Conservation (phyloP, 495 filamentous ascomycete species). For the Podospora anserina region DNA sequence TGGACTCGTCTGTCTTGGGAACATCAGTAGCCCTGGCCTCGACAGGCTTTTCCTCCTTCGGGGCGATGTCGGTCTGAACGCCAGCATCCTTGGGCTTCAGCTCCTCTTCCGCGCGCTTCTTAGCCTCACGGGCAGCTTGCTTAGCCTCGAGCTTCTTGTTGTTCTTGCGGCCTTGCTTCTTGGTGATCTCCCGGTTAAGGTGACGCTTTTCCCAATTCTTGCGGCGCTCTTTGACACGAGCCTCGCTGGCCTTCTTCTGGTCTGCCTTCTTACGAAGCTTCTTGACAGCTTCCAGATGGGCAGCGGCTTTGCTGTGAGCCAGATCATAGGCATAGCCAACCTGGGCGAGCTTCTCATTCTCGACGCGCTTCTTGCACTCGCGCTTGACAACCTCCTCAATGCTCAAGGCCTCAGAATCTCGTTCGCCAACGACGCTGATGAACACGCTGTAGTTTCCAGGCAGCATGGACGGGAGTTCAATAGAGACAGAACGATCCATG, state of each 20-base stretch:
- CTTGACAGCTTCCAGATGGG: constrained; percentile 60
- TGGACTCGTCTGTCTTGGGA: constrained; percentile 8
- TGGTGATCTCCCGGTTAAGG: constrained; percentile 42
- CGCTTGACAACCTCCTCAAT: constrained; percentile 71
- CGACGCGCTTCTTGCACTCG: constrained; percentile 59
- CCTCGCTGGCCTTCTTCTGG: constrained; percentile 48
- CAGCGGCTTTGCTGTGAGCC: constrained; percentile 76
- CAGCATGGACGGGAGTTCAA: constrained; percentile 57
- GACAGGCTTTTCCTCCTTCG: constrained; percentile 28
- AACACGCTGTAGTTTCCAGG: constrained; percentile 79
- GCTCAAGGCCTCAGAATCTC: constrained; percentile 48
- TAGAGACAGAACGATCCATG: constrained; percentile 49
- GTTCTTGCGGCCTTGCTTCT: constrained; percentile 48
- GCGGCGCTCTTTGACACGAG: constrained; percentile 44
- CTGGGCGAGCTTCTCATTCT: constrained; percentile 77
- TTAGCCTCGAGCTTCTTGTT: constrained; percentile 38
- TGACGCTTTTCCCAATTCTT: constrained; percentile 49
- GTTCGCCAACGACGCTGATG: constrained; percentile 73
- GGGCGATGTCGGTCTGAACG: constrained; percentile 38
- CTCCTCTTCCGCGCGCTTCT: constrained; percentile 41
- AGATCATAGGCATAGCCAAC: constrained; percentile 83
- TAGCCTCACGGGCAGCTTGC: constrained; percentile 35
- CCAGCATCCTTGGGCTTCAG: constrained; percentile 39
- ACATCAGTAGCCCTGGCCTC: constrained; percentile 30
- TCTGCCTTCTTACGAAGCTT: constrained; percentile 48